phyloP scores from a whole-genome alignment of 495 filamentous ascomycete genomes.

The Oleoguttula mirabilis region DNA sequence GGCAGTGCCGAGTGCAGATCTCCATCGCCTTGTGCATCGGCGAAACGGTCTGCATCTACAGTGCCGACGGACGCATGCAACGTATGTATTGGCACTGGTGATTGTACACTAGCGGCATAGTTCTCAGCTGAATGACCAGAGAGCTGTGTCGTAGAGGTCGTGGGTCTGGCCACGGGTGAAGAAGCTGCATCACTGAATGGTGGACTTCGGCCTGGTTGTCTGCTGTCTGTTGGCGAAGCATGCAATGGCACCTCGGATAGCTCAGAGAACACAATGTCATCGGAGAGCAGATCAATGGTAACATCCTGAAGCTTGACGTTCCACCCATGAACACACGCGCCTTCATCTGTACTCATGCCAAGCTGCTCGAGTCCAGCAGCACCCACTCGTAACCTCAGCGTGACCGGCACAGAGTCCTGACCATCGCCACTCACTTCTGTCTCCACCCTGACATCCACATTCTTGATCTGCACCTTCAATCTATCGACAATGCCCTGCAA shows the following conservation, averaged over 20 bases:
- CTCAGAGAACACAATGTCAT: conserved; percentile 1
- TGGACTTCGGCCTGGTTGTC: not conserved
- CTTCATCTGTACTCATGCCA: conserved; percentile 34
- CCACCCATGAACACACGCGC: not conserved
- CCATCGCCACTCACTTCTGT: conserved; percentile 37
- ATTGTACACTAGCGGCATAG: not conserved
- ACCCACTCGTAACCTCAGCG: conserved; percentile 40
- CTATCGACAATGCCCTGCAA: conserved; percentile 73
- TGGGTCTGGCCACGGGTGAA: not conserved
- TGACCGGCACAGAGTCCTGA: not conserved
- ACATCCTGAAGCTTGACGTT: conserved; percentile 9
- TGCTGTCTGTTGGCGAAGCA: conserved; percentile 1
- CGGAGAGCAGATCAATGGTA: conserved; percentile 15
- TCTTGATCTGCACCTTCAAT: conserved; percentile 54
- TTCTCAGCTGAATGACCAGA: not conserved
- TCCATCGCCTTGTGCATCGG: conserved; percentile 9
- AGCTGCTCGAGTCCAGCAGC: conserved; percentile 50
- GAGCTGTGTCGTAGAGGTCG: not conserved
- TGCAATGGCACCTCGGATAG: conserved; percentile 7
- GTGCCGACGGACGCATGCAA: conserved; percentile 11
- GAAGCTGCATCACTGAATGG: not conserved
- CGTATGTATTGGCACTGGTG: not conserved
- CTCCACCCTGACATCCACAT: conserved; percentile 46
- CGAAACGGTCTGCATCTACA: conserved; percentile 10
- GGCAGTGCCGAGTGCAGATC: not conserved